These are phyloP conservation scores for Fusarium sterilihyphosum DNA, from an alignment of 2,329 filamentous ascomycete species.

Conservation along the genomic window DNA sequence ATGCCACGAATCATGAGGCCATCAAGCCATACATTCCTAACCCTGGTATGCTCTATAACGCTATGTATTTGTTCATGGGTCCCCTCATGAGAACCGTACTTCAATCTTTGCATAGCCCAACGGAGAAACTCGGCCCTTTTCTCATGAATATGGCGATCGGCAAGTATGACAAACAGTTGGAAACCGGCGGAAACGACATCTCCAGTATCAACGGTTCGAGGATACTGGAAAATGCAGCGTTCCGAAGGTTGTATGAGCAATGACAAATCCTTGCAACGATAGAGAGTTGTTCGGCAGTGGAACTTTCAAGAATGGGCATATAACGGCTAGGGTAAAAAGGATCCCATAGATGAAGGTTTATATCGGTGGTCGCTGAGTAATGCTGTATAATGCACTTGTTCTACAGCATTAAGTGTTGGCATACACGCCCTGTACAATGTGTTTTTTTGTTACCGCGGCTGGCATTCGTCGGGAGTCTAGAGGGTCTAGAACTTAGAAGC, in stretches of 20 bases:
- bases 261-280: background rate
- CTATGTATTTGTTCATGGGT: background rate
- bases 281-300: too few species aligned
- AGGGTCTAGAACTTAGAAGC: background rate
- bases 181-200: conserved; percentile 1
- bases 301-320: background rate
- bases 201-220: conserved; percentile 12
- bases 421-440: background rate
- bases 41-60: background rate
- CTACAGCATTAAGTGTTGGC: background rate
- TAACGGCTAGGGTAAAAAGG: too few species aligned
- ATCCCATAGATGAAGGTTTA: background rate
- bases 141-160: conserved; percentile 28
- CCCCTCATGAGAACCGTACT: conserved; percentile 8
- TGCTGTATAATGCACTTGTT: background rate
- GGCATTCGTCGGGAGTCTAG: background rate
- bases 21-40: conserved; percentile 25
- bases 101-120: conserved; percentile 15
- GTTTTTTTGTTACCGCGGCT: background rate
- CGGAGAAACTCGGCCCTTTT: conserved; percentile 25
- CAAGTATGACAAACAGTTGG: conserved; percentile 13
- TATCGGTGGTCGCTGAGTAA: background rate
- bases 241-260: background rate
- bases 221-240: conserved; percentile 29
- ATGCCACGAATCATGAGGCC: conserved; percentile 16